Evolutionary conservation across 139 green algal species (phyloP).

Genomic region (Ettlia oleoabundans): DNA sequence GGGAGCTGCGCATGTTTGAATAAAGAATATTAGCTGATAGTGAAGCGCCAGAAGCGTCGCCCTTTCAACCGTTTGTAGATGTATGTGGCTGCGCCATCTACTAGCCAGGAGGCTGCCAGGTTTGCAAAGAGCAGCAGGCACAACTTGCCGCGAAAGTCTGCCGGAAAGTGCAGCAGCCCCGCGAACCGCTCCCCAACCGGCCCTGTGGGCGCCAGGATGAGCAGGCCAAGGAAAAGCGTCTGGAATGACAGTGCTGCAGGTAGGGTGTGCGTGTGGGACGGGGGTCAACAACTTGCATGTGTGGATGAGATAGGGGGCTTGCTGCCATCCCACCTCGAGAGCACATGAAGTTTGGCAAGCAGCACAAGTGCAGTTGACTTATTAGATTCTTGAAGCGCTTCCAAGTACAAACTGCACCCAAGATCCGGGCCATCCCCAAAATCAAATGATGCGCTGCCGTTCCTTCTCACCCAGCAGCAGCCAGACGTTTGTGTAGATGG

Average conservation of each 20-base stretch:
- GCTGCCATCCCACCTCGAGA: too few species aligned
- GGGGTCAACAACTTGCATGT: too few species aligned
- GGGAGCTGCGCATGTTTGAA: too few species aligned
- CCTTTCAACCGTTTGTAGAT: constrained; percentile 17
- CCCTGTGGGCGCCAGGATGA: constrained; percentile 11
- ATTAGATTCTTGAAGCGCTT: too few species aligned
- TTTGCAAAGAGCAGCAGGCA: constrained; percentile 27
- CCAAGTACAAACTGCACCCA: too few species aligned
- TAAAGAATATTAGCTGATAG: constrained; percentile 5
- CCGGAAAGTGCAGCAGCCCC: neutral
- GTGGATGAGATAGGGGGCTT: too few species aligned
- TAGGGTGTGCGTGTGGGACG: too few species aligned
- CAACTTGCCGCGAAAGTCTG: neutral
- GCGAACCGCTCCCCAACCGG: constrained; percentile 10
- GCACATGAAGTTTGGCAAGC: too few species aligned
- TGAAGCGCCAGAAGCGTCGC: constrained; percentile 15
- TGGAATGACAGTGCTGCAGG: constrained; percentile 23
- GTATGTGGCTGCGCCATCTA: neutral
- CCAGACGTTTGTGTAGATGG: constrained; percentile 46
- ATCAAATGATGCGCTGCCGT: too few species aligned
- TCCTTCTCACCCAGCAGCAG: constrained; percentile 41
- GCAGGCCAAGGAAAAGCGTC: neutral
- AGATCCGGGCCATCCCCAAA: too few species aligned
- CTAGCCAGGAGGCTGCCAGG: constrained; percentile 30
- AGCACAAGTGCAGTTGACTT: too few species aligned